A percentile compares a stretch with the other conserved stretches of the same genome.
phyloP scores from a whole-genome alignment of 192 early-diverging fungal species.

The Coemansia sp. region DNA sequence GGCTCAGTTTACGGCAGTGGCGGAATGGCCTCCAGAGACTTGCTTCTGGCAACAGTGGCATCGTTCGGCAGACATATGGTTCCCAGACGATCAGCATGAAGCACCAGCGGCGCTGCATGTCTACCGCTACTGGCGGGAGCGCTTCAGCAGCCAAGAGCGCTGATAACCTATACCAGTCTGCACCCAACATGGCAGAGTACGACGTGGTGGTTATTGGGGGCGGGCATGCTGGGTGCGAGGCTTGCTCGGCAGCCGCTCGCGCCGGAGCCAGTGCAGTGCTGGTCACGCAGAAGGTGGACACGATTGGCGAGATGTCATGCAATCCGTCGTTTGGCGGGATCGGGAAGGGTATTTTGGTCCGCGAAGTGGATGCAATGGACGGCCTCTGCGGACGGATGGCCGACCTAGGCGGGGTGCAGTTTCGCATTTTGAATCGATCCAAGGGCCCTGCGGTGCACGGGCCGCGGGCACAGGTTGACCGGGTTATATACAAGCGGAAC shows the following conservation, averaged over 20 bases:
- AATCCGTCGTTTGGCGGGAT: conserved; percentile 86
- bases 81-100: not conserved
- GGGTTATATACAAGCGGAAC: conserved; percentile 71
- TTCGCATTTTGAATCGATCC: conserved; percentile 75
- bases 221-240: conserved; percentile 83
- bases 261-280: conserved; percentile 70
- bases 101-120: not conserved
- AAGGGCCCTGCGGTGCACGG: conserved; percentile 83
- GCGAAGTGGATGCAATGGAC: conserved; percentile 80
- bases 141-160: not conserved
- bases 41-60: not conserved
- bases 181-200: conserved; percentile 8
- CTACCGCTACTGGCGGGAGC: not conserved
- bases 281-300: conserved; percentile 71
- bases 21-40: not conserved
- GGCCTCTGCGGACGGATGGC: conserved; percentile 79
- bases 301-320: conserved; percentile 86
- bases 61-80: not conserved
- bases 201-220: conserved; percentile 85
- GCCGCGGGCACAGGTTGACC: conserved; percentile 79
- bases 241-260: conserved; percentile 73
- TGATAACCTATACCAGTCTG: not conserved
- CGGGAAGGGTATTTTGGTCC: conserved; percentile 77
- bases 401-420: conserved; percentile 78
- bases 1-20: not conserved